Base-by-base conservation (phyloP, 164 flowering plant species). In the Santalum album region DNA sequence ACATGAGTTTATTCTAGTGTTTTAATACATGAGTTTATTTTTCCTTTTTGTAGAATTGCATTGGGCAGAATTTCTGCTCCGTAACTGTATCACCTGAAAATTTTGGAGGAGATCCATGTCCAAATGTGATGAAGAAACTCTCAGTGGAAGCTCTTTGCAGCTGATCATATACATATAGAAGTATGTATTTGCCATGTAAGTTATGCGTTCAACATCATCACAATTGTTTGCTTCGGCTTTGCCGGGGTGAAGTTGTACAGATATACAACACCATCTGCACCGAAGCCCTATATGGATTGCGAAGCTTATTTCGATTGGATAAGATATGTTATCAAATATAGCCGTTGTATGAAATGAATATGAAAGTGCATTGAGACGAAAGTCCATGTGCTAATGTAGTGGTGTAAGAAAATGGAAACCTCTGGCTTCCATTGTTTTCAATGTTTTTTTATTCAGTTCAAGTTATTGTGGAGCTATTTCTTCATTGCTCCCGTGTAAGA, bases 31-130 rank as follows among this genome's bases (percentile, higher is more conserved):
- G 4, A 29, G 6, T n/a, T n/a, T 29, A 1, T 23, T 23, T 23
- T 12, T 48, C n/a, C 14, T 24, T 10, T 6, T 57, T 57, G 75
- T 89, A 90, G 99, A 70, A 64, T 25, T 94, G 99, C 65, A 56
- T 90, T 44, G 99, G 99, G n/a, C 79, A 77, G 71, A 69, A 77
- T 64, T 60, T 70, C 35, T 94, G 99, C 69, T 53, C 92, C 0
- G 87, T 94, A 36, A 69, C 74, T 1, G 83, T 94, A 16, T 75
- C 88, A 39, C 89, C 90, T 40, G 83, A 83, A 54, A 69, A 74
- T 38, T 88, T 86, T 60, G 96, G 98, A 53, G 98, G 92, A 58
- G 94, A 86, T 64, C 94, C 89, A 21, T 86, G 79, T 49, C 74
- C 76, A 11, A 65, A 52, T 29, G 58, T 71, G 25, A 71, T 65